A percentile compares a stretch with the other conserved stretches of the same genome.
These are phyloP conservation scores for Alternaria sp. DNA, from an alignment of 2,329 filamentous ascomycete species.

Conservation along the genomic window DNA sequence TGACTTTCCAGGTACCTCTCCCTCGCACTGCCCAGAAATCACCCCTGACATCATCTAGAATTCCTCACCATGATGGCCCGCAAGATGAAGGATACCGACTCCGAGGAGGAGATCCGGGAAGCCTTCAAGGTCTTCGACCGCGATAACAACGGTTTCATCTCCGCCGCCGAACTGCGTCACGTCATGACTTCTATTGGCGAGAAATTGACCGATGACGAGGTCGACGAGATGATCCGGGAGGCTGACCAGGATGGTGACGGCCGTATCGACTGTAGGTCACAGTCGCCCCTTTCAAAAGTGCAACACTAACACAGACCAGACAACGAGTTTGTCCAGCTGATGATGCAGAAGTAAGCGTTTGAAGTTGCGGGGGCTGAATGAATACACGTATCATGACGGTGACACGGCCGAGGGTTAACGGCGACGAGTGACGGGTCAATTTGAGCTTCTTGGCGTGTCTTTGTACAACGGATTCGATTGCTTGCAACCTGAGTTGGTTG, in stretches of 20 bases:
- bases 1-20: slow-evolving; percentile 65
- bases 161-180: slow-evolving; percentile 67
- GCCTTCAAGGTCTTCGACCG: slow-evolving; percentile 73
- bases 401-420: slow-evolving; percentile 39
- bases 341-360: slow-evolving; percentile 62
- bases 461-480: slow-evolving; percentile 17
- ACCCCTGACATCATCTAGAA: slow-evolving; percentile 52
- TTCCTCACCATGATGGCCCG: slow-evolving; percentile 73
- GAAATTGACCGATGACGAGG: slow-evolving; percentile 68
- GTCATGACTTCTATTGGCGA: slow-evolving; percentile 72
- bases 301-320: slow-evolving; percentile 48
- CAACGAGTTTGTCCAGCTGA: slow-evolving; percentile 65
- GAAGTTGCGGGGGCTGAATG: slow-evolving; percentile 35
- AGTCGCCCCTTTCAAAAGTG: not conserved
- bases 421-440: slow-evolving; percentile 36
- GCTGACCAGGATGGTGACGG: slow-evolving; percentile 71
- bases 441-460: slow-evolving; percentile 18
- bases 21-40: not conserved
- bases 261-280: slow-evolving; percentile 67
- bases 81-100: slow-evolving; percentile 68
- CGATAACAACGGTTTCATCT: slow-evolving; percentile 72
- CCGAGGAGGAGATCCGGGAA: slow-evolving; percentile 70
- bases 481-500: slow-evolving; percentile 14
- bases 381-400: slow-evolving; percentile 44
- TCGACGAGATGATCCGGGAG: slow-evolving; percentile 72